Evolutionary conservation across 108 stramenopile genomes (phyloP).

Genomic region (Fragilaria crotonensis): DNA sequence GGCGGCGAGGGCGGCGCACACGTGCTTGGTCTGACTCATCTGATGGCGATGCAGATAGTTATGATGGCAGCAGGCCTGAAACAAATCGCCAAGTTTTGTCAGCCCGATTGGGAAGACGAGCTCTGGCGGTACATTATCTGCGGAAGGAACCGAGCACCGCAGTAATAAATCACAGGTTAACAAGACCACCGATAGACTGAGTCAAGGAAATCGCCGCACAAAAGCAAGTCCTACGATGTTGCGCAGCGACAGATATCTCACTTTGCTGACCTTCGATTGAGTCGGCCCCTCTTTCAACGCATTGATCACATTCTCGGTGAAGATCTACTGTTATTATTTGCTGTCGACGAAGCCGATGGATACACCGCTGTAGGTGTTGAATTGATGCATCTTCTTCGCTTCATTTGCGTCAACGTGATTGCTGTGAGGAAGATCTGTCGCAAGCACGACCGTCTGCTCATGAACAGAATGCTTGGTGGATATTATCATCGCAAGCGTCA

Average conservation of each 20-base stretch:
- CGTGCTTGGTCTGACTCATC: constrained; percentile 39
- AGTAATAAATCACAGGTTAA: background rate
- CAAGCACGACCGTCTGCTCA: constrained; percentile 75
- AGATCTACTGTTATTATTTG: constrained; percentile 62
- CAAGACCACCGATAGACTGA: background rate
- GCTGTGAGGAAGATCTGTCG: constrained; percentile 79
- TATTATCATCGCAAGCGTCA: constrained; percentile 57
- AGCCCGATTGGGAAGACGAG: background rate
- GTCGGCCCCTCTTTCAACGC: constrained; percentile 65
- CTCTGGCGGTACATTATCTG: background rate
- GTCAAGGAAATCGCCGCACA: background rate
- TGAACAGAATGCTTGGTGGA: constrained; percentile 81
- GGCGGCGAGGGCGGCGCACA: background rate
- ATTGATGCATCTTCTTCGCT: constrained; percentile 72
- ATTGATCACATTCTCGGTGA: constrained; percentile 54
- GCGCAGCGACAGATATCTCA: constrained; percentile 53
- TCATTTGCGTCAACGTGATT: constrained; percentile 71
- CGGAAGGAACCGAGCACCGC: background rate
- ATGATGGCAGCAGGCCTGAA: background rate
- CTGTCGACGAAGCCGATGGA: constrained; percentile 76
- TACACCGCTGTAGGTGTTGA: constrained; percentile 73
- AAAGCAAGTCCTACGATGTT: constrained; percentile 24
- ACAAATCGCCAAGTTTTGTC: background rate
- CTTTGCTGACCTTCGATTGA: constrained; percentile 45
- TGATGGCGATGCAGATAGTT: constrained; percentile 15